Evolutionary conservation across 1,284 basidiomycete species (phyloP), one percentile per base, ranked within the genome.

Genomic region (Ceratobasidium papillatum): DNA sequence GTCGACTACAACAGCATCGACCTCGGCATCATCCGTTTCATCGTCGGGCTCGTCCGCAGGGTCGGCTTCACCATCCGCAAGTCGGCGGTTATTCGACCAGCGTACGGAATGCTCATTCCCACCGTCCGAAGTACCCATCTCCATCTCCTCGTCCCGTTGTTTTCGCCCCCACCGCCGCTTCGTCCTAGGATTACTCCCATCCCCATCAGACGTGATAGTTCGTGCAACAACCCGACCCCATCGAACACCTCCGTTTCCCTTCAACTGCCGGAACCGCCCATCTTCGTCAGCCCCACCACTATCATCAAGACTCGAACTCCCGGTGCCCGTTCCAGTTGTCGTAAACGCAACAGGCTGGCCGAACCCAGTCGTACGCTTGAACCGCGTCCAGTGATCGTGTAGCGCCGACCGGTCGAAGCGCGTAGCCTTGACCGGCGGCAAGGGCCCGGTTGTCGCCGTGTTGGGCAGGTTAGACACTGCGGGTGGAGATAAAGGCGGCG

Each of bases 1-100:
- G 41, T 71, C 66, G 30, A 71, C 66, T 5, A 71, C 66, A 47
- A 71, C 66, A 22, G 66, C 66, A 59, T 71, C 66, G 19, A 71
- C 66, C 66, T 94, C 66, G 19, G 66, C 54, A 14, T 71, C 66
- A 30, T 71, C 66, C n/a, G 27, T 17, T n/a, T 71, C 66, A 22
- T 71, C 66, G 5, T 71, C 65, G 11, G 22, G 41, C 4, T 62
- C 59, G 34, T 54, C 65, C 32, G 49, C 11, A 34, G 11, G 27
- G n/a, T 68, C 65, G 2, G n/a, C 22, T 8, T 54, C 49, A 27
- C 38, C 45, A 19, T 32, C 1, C n/a, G 65, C 56, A 2, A 36
- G 27, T 32, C 52, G 65, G 1, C 65, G 65, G n/a, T 30, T 45
- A 51, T 36, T 49, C n/a, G 59, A 36, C 59, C 59, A 62, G 59